These are phyloP conservation scores for Metschnikowia corniflorae DNA, from an alignment of 805 yeast genomes.

Conservation along the genomic window DNA sequence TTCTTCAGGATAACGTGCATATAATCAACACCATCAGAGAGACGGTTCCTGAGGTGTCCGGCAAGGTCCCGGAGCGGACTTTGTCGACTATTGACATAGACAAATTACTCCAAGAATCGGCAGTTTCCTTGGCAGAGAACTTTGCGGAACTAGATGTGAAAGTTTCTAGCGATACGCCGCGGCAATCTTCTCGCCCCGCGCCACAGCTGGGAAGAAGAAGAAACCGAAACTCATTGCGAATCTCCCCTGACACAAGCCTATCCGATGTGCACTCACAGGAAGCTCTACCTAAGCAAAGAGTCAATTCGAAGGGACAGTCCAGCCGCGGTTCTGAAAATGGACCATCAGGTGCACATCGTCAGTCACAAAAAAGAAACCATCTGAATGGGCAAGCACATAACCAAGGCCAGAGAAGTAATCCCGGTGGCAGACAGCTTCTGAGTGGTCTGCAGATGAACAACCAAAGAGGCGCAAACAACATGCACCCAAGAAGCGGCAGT, in stretches of 20 bases:
- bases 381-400: constrained; percentile 4
- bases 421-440: constrained; percentile 8
- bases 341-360: constrained; percentile 4
- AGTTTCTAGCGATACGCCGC: constrained; percentile 3
- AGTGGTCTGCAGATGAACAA: constrained; percentile 8
- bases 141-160: constrained; percentile 4
- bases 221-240: constrained; percentile 32
- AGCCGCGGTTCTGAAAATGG: constrained; percentile 4
- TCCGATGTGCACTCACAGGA: constrained; percentile 21
- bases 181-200: constrained; percentile 5
- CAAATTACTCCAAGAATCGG: constrained; percentile 31
- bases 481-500: constrained; percentile 4
- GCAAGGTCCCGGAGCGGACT: constrained; percentile 26
- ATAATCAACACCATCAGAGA: constrained; percentile 39
- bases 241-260: constrained; percentile 18
- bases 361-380: constrained; percentile 7
- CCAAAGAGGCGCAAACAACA: constrained; percentile 1
- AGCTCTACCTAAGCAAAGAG: constrained; percentile 7
- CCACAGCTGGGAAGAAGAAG: constrained; percentile 19
- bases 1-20: constrained; percentile 46
- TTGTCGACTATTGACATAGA: constrained; percentile 32
- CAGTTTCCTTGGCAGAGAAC: constrained; percentile 25
- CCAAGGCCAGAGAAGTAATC: constrained; percentile 2
- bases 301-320: constrained; percentile 2
- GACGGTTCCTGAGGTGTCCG: constrained; percentile 33